Base-by-base conservation (phyloP, 306 rosid genomes). In the Heteromeles arbutifolia region DNA sequence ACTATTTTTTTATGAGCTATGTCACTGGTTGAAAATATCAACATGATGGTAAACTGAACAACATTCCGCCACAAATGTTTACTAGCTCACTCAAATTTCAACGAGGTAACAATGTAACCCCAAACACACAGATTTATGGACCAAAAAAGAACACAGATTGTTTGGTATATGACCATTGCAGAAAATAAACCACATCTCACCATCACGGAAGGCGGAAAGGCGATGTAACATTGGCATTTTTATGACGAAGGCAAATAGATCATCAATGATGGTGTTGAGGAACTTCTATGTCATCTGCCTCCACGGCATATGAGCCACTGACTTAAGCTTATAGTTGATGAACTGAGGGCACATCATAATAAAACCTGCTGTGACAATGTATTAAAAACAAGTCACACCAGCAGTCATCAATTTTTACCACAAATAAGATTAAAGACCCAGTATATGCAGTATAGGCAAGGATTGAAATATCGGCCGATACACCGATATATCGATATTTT, bases 201-300 rank as follows among this genome's bases (percentile, higher is more conserved):
- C 99, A 77, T 95, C 99, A 74, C 97, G 99, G 90, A 95, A 95
- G 78, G 92, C 99, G 22, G 99, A 95, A 53, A 95, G 96, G 26
- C 99, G 93, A 84, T 95, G 99, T 24, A 95, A 79, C n/a, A 80
- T 81, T 58, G 99, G 99, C 99, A 95, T 95, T 86, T 95, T 95
- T 56, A 95, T 95, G 87, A 95, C 99, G 59, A 95, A 95, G 75
- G 99, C 99, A 81, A 95, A 95, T 52, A 95, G 91, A 85, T 95
- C 99, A 74, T 95, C 97, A 53, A 95, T 95, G 84, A 95, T 95
- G 74, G 99, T 95, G 87, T 95, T 95, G 78, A 95, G 97, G 84
- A 95, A 95, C 88, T 95, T 95, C 92, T 95, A 95, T 65, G 99
- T 95, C 97, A 95, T 95, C 84, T 95, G 99, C 85, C 99, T 90